phyloP scores from a whole-genome alignment of 2,329 filamentous ascomycete genomes.

The Claviceps digitariae region DNA sequence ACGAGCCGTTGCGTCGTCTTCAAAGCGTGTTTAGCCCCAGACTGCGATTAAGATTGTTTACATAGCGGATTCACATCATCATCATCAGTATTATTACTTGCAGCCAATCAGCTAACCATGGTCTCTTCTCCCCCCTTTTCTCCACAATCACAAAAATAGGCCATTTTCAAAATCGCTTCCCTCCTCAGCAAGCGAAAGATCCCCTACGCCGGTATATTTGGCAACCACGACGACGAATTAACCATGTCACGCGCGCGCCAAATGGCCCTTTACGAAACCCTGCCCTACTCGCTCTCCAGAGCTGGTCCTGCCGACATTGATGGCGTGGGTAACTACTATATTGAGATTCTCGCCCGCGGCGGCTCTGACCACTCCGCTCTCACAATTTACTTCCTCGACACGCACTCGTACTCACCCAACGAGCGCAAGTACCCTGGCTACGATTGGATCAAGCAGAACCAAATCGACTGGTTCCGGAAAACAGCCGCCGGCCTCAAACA shows the following conservation, averaged over 20 bases:
- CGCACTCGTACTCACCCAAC: slow-evolving; percentile 82
- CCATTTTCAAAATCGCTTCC: slow-evolving; percentile 85
- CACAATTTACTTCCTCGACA: slow-evolving; percentile 90
- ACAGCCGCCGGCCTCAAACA: slow-evolving; percentile 63
- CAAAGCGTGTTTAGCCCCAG: no score
- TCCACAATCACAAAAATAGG: slow-evolving; percentile 35
- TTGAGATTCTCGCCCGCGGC: slow-evolving; percentile 76
- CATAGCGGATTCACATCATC: background rate
- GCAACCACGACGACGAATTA: slow-evolving; percentile 93
- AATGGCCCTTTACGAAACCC: slow-evolving; percentile 73
- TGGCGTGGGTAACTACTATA: slow-evolving; percentile 86
- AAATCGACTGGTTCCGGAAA: slow-evolving; percentile 87
- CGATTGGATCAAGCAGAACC: slow-evolving; percentile 89
- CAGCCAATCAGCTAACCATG: background rate
- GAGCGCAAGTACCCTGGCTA: slow-evolving; percentile 83
- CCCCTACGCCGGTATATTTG: slow-evolving; percentile 87
- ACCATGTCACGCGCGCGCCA: slow-evolving; percentile 62
- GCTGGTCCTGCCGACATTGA: slow-evolving; percentile 74
- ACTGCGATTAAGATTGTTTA: background rate
- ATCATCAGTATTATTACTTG: background rate
- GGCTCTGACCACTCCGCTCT: slow-evolving; percentile 75
- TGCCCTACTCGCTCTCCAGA: slow-evolving; percentile 81
- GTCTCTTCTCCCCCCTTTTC: background rate
- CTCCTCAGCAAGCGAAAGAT: slow-evolving; percentile 77
- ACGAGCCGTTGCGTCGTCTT: no score